A percentile compares a stretch with the other conserved stretches of the same genome.
Conservation (phyloP, 257 asterid genomes). For the Cynanchum wilfordii region DNA sequence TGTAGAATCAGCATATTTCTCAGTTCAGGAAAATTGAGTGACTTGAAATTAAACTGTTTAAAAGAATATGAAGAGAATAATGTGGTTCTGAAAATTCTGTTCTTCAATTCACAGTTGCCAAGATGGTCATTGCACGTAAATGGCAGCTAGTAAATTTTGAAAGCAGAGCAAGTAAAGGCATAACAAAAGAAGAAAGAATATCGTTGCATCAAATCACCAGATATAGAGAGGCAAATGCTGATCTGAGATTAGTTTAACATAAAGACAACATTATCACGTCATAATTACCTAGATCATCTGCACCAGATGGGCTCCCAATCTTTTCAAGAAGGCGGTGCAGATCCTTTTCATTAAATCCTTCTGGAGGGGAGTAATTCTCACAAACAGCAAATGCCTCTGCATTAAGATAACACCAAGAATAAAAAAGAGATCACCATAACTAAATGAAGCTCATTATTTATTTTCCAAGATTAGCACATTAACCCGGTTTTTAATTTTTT, state of each 20-base stretch:
- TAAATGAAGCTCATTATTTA: neutral
- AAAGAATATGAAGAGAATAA: neutral
- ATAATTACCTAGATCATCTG: constrained; percentile 66
- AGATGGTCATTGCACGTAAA: neutral
- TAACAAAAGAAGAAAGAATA: neutral
- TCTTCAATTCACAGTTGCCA: neutral
- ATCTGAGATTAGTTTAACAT: neutral
- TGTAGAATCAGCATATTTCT: neutral
- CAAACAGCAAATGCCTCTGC: constrained; percentile 98
- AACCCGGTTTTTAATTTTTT: too few species aligned
- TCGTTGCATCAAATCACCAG: neutral
- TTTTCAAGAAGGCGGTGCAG: constrained; percentile 80
- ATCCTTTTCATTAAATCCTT: constrained; percentile 85
- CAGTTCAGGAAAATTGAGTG: neutral
- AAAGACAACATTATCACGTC: neutral
- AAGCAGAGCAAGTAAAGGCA: neutral
- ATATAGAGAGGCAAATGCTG: neutral
- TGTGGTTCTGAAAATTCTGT: neutral
- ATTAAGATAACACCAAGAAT: constrained; percentile 6
- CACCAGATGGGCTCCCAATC: constrained; percentile 95
- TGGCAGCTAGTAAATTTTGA: neutral
- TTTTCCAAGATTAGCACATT: neutral
- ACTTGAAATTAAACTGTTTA: neutral
- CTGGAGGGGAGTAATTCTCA: constrained; percentile 91
- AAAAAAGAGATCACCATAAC: neutral